phyloP scores from a whole-genome alignment of 805 yeast genomes.

The Candida ponderosae region DNA sequence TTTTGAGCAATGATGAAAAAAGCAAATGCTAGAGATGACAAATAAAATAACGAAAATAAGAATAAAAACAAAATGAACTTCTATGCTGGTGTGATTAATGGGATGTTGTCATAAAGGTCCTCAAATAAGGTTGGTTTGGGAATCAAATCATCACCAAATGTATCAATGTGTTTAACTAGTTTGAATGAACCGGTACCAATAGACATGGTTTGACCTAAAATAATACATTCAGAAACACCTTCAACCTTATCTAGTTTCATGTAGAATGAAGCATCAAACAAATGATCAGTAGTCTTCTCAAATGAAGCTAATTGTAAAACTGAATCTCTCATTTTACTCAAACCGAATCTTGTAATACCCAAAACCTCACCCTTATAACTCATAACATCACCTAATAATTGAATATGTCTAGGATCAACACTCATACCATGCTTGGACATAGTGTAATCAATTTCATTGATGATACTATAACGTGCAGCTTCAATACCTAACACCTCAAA shows the following conservation, averaged over 20 bases:
- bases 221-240: conserved; percentile 97
- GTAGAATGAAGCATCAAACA: conserved; percentile 96
- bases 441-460: conserved; percentile 91
- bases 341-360: conserved; percentile 96
- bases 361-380: conserved; percentile 96
- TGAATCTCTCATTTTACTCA: conserved; percentile 97
- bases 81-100: neutral
- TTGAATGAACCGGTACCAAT: conserved; percentile 97
- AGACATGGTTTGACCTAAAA: conserved; percentile 94
- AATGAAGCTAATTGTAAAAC: conserved; percentile 95
- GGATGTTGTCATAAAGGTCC: conserved; percentile 20
- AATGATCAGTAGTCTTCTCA: conserved; percentile 96
- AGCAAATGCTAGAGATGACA: neutral
- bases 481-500: conserved; percentile 90
- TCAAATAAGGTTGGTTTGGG: conserved; percentile 41
- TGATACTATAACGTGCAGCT: conserved; percentile 91
- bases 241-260: conserved; percentile 94
- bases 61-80: too few species aligned
- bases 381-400: conserved; percentile 96
- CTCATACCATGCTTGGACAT: conserved; percentile 99
- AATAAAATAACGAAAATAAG: too few species aligned
- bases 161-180: conserved; percentile 53
- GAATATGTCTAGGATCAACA: conserved; percentile 99
- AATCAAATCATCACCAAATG: conserved; percentile 33
- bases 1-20: neutral